Evolutionary conservation across 148 eudicot genomes (phyloP).

Genomic region (Nepenthes mirabilis): DNA sequence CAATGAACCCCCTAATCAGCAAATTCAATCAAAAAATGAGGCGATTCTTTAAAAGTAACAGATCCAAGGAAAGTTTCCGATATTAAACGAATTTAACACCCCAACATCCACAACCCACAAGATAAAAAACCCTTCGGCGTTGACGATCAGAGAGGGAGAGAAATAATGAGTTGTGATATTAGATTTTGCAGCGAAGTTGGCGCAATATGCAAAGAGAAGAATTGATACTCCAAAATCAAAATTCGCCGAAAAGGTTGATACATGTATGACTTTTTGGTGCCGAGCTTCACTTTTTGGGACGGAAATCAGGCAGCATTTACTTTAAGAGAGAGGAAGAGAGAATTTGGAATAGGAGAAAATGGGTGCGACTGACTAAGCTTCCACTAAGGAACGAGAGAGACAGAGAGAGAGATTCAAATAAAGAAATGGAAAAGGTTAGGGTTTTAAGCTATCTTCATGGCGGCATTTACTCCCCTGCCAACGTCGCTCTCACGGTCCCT

Average conservation of each 20-base stretch:
- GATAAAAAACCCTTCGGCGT: too few species aligned
- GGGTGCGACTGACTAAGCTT: slow-evolving; percentile 24
- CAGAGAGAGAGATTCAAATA: neutral
- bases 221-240: too few species aligned
- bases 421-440: neutral
- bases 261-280: neutral
- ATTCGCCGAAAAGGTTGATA: too few species aligned
- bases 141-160: too few species aligned
- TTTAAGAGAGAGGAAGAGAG: neutral
- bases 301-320: neutral
- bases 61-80: too few species aligned
- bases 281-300: neutral
- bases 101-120: too few species aligned
- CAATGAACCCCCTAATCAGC: slow-evolving; percentile 6
- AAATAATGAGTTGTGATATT: too few species aligned
- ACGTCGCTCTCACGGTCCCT: neutral
- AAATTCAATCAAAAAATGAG: neutral
- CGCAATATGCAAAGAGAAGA: too few species aligned
- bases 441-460: slow-evolving; percentile 6
- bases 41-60: too few species aligned
- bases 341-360: slow-evolving; percentile 5
- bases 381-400: slow-evolving; percentile 8
- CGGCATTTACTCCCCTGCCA: neutral
- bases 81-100: too few species aligned
- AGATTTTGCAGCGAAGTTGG: too few species aligned